A percentile compares a stretch with the other conserved stretches of the same genome.
These are phyloP conservation scores for Lobosporangium transversale DNA, from an alignment of 192 early-diverging fungal genomes.

Conservation along the genomic window DNA sequence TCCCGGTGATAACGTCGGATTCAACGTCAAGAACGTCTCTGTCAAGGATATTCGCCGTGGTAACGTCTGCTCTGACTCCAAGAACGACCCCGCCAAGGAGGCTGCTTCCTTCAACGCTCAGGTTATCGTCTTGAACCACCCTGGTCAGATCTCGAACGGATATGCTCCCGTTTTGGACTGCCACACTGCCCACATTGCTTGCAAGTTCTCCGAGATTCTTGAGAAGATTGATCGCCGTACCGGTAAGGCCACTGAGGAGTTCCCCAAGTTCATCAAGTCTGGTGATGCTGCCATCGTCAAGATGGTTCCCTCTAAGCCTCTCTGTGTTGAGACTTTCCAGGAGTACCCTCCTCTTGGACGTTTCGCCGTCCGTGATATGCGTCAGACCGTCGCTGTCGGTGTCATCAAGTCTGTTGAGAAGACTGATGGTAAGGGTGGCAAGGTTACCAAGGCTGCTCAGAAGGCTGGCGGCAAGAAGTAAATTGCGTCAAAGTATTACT, in stretches of 20 bases:
- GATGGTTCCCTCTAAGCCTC: slow-evolving; percentile 92
- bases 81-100: slow-evolving; percentile 97
- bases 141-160: slow-evolving; percentile 91
- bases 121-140: slow-evolving; percentile 97
- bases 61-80: slow-evolving; percentile 94
- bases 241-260: slow-evolving; percentile 91
- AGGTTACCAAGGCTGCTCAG: slow-evolving; percentile 79
- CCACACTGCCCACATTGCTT: slow-evolving; percentile 97
- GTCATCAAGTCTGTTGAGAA: slow-evolving; percentile 92
- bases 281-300: slow-evolving; percentile 96
- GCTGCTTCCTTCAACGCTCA: slow-evolving; percentile 92
- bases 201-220: slow-evolving; percentile 89
- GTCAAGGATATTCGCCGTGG: slow-evolving; percentile 98
- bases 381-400: slow-evolving; percentile 96
- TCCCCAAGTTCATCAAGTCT: slow-evolving; percentile 95
- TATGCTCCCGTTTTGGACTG: slow-evolving; percentile 96
- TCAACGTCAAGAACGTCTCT: slow-evolving; percentile 99
- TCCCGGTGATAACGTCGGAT: slow-evolving; percentile 98
- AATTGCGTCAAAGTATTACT: slow-evolving; percentile 21
- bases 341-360: slow-evolving; percentile 94
- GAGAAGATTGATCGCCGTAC: slow-evolving; percentile 97
- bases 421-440: slow-evolving; percentile 72
- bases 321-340: slow-evolving; percentile 94
- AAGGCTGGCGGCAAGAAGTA: slow-evolving; percentile 66
- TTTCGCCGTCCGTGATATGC: slow-evolving; percentile 98